These are phyloP conservation scores for Heliamphora exappendiculata DNA, from an alignment of 148 eudicot species.

Conservation along the genomic window DNA sequence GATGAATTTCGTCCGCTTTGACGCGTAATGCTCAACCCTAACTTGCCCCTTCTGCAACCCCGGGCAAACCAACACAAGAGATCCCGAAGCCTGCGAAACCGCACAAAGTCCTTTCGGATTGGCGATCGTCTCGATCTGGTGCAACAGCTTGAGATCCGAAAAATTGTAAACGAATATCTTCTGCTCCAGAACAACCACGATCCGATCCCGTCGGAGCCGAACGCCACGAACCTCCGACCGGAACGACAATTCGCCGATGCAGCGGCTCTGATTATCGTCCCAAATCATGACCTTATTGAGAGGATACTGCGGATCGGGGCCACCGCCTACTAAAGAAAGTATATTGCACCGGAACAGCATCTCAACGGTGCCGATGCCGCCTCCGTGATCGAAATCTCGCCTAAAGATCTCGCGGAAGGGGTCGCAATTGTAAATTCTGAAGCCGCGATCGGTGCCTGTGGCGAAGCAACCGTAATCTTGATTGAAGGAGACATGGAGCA, in stretches of 20 bases:
- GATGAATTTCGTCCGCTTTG: constrained; percentile 74
- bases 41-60: constrained; percentile 86
- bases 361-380: constrained; percentile 73
- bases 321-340: constrained; percentile 85
- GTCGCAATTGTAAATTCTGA: constrained; percentile 75
- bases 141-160: constrained; percentile 65
- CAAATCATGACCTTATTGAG: constrained; percentile 83
- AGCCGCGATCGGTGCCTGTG: constrained; percentile 68
- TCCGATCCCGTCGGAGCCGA: constrained; percentile 65
- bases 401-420: constrained; percentile 85
- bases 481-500: constrained; percentile 65
- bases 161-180: constrained; percentile 81
- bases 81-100: constrained; percentile 56
- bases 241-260: constrained; percentile 83
- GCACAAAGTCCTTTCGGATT: constrained; percentile 84
- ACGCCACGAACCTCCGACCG: constrained; percentile 77
- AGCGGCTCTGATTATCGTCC: constrained; percentile 86
- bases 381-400: constrained; percentile 62
- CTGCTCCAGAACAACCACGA: constrained; percentile 70
- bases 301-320: constrained; percentile 73
- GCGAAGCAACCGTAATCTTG: constrained; percentile 80
- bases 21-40: constrained; percentile 74
- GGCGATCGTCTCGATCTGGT: constrained; percentile 78
- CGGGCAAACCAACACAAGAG: constrained; percentile 65
- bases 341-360: constrained; percentile 90